Conservation (phyloP, 75 land plant species). For the Cupressus sempervirens region DNA sequence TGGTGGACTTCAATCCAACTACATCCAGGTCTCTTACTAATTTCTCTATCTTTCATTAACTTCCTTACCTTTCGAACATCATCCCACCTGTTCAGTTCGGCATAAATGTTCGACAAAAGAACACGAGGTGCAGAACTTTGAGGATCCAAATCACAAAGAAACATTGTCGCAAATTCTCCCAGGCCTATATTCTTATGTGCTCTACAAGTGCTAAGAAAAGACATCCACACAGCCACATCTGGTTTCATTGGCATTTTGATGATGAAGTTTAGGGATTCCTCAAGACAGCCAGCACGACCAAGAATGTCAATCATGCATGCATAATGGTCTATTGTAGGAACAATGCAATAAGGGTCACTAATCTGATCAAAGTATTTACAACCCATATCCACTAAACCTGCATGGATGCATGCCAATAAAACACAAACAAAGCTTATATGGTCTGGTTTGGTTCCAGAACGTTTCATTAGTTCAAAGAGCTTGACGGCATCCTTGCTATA, state of each 20-base stretch:
- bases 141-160: conserved; percentile 16
- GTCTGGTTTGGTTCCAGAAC: conserved; percentile 8
- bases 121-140: conserved; percentile 23
- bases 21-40: conserved; percentile 24
- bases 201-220: conserved; percentile 27
- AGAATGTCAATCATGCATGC: conserved; percentile 34
- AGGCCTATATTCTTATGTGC: conserved; percentile 21
- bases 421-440: conserved; percentile 9
- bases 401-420: conserved; percentile 16
- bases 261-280: conserved; percentile 22
- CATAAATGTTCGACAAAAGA: conserved; percentile 33
- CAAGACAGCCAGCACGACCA: conserved; percentile 33
- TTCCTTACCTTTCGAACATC: conserved; percentile 20
- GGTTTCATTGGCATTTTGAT: conserved; percentile 17
- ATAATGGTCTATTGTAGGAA: conserved; percentile 26
- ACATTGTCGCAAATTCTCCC: conserved; percentile 12
- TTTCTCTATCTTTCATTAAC: conserved; percentile 15
- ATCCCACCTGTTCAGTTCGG: conserved; percentile 18
- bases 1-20: conserved; percentile 26
- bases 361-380: conserved; percentile 12
- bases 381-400: conserved; percentile 17
- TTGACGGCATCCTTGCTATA: conserved; percentile 10
- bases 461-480: conserved; percentile 11
- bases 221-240: conserved; percentile 17
- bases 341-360: conserved; percentile 16